Conservation (phyloP, 345 rosid genomes). For the Physaria fendleri region DNA sequence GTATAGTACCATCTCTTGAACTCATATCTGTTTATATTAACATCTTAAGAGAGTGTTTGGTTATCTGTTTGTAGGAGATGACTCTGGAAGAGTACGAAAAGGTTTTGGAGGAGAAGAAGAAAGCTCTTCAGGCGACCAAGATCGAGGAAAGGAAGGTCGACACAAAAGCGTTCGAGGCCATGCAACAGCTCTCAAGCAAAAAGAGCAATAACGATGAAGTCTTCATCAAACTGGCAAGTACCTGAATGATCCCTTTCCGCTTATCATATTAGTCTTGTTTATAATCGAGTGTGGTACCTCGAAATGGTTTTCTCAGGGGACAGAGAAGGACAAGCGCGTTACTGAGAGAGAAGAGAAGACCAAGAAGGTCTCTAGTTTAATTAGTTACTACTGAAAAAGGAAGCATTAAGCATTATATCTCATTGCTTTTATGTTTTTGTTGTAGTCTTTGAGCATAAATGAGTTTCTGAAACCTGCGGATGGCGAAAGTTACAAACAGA, state of each 20-base stretch:
- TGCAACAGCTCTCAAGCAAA: constrained; percentile 70
- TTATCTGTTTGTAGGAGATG: constrained; percentile 50
- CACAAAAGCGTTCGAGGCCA: constrained; percentile 48
- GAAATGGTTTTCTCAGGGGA: constrained; percentile 32
- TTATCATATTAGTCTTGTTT: neutral
- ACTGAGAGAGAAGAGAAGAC: constrained; percentile 60
- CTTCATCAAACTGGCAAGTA: constrained; percentile 54
- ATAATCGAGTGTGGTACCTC: neutral
- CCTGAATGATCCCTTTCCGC: neutral
- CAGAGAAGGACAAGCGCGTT: constrained; percentile 60
- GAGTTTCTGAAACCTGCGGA: constrained; percentile 72
- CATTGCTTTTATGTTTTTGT: neutral
- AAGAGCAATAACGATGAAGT: constrained; percentile 46
- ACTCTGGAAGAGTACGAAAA: constrained; percentile 86
- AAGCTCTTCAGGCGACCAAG: constrained; percentile 46
- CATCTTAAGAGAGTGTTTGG: neutral
- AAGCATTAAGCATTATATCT: neutral
- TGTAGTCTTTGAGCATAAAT: constrained; percentile 54
- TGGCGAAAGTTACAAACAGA: constrained; percentile 38
- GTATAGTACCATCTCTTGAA: constrained; percentile 23
- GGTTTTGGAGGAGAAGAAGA: constrained; percentile 61
- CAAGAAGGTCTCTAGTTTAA: constrained; percentile 39
- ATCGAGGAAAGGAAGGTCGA: constrained; percentile 66
- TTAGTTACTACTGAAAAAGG: neutral
- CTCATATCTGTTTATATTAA: neutral